Evolutionary conservation across 2,329 filamentous ascomycete species (phyloP), one percentile per base, ranked within the genome.

Genomic region (Fusarium concolor): DNA sequence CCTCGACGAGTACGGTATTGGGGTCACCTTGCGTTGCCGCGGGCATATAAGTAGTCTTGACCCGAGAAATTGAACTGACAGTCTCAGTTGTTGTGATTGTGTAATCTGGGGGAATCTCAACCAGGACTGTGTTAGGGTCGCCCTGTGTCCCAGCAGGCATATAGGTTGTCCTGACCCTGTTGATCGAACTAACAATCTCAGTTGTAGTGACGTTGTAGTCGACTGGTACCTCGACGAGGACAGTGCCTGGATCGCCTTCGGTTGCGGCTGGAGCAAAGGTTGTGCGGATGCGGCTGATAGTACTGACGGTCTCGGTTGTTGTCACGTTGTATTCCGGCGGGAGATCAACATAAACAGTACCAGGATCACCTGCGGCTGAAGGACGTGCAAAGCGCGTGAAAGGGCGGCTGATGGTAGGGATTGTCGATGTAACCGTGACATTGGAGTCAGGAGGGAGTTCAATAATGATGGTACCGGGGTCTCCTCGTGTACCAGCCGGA

Each of bases 131-230:
- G 18, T 42, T 46, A 3, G 59, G 59, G 10, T 62, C 56, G 11
- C 56, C 60, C 14, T 33, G 47, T 1, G 44, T 46, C 2, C 29
- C 60, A 2, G 60, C 43, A 15, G 49, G 26, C 12, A 39, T 37
- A 24, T 56, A 63, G 17, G 60, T 62, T 1, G 60, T 63, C 3
- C 42, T 35, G 3, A 46, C 49, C 26, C 43, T 38, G 9, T 15
- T 45, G 24, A 58, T 54, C 1, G 56, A 18, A 20, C 31, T 33
- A 11, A 45, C 33, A 1, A 33, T 39, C 39, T 56, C 37, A 22
- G 58, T 62, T 17, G 47, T 60, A 20, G 58, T 62, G 20, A 60
- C 35, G 24, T 62, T 62, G 10, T 42, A 59, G 18, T 62, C 58
- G 3, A n/a, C 38, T 14, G 55, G 55, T 7, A 57, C 17, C 24